Evolutionary conservation across 257 asterid species (phyloP), one percentile per base, ranked within the genome.

Genomic region (Gardenia jasminoides): DNA sequence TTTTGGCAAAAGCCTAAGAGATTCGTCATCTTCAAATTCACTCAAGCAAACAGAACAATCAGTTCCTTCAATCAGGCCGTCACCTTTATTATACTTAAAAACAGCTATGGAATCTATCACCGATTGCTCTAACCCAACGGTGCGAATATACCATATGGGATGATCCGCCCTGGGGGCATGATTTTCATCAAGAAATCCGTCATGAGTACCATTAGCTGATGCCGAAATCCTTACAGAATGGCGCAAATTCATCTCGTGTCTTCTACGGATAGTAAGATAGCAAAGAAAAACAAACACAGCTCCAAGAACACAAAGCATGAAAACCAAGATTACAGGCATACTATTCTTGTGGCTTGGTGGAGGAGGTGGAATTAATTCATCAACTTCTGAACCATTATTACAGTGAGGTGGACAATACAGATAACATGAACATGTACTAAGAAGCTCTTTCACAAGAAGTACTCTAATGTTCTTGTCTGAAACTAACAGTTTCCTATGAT

Each of bases 41-140:
- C 76, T 89, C 80, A 94, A 79, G 47, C 98, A 94, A 71, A 94
- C 90, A 22, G 97, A 81, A 54, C 98, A 94, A 75, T 94, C 97
- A 64, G 70, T 56, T 6, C 92, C 90, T 46, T 89, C 94, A 61
- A 83, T 82, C 78, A 90, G 43, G 12, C 86, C 82, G 3, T 79
- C 88, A 13, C 80, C 88, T 30, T 77, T 90, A 19, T 78, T 82
- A 50, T 83, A 91, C 82, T 68, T 61, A 47, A 91, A 87, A 19
- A 86, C 82, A 0, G 92, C 54, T 64, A 93, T 90, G 3, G 97
- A 88, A 76, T 91, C 96, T 71, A 93, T 91, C 17, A 82, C 82
- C 2, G 92, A 78, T 16, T 87, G 90, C 1, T 83, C 81, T 58
- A 91, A 89, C 58, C 98, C 98, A 3, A 86, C 83, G 0, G 94